A percentile compares a stretch with the other conserved stretches of the same genome.
These are phyloP conservation scores for Phytophthora brassicae DNA, from an alignment of 352 stramenopile species.

Conservation along the genomic window DNA sequence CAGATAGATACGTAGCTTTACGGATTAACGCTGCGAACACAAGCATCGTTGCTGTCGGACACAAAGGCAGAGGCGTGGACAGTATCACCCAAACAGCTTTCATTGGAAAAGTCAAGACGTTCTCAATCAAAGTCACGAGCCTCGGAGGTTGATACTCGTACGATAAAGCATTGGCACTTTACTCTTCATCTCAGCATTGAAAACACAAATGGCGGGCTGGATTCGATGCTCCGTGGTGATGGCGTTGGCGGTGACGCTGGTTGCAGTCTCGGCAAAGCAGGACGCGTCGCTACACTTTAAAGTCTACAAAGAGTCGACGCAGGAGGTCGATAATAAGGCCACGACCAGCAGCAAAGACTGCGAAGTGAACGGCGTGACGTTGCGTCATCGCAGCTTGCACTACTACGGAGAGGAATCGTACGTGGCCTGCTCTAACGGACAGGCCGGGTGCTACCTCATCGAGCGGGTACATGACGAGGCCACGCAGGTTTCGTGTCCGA, in stretches of 20 bases:
- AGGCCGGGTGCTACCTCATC: slow-evolving; percentile 65
- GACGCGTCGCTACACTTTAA: slow-evolving; percentile 33
- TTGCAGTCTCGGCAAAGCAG: slow-evolving; percentile 8
- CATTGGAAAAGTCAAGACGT: slow-evolving; percentile 20
- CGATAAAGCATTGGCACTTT: slow-evolving; percentile 25
- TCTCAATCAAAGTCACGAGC: slow-evolving; percentile 2
- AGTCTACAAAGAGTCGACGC: slow-evolving; percentile 15
- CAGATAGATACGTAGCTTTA: too few relatives aligned
- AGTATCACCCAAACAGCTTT: slow-evolving; percentile 1
- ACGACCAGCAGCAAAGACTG: slow-evolving; percentile 41
- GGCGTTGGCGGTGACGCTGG: slow-evolving; percentile 20
- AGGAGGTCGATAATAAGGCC: slow-evolving; percentile 2
- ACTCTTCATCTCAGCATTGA: slow-evolving; percentile 14
- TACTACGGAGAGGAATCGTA: slow-evolving; percentile 78
- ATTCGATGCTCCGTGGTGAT: slow-evolving; percentile 27
- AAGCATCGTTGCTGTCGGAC: slow-evolving; percentile 14
- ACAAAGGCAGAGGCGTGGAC: slow-evolving; percentile 20
- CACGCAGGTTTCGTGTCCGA: slow-evolving; percentile 61
- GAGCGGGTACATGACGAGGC: slow-evolving; percentile 61
- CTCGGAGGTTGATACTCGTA: slow-evolving; percentile 26
- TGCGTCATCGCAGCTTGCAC: slow-evolving; percentile 65
- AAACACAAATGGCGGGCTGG: slow-evolving; percentile 24
- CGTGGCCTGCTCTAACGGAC: slow-evolving; percentile 64
- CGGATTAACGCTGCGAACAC: too few relatives aligned
- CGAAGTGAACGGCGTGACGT: slow-evolving; percentile 52